These are phyloP conservation scores for Termitomyces sp. DNA, from an alignment of 768 basidiomycete genomes.

Conservation along the genomic window DNA sequence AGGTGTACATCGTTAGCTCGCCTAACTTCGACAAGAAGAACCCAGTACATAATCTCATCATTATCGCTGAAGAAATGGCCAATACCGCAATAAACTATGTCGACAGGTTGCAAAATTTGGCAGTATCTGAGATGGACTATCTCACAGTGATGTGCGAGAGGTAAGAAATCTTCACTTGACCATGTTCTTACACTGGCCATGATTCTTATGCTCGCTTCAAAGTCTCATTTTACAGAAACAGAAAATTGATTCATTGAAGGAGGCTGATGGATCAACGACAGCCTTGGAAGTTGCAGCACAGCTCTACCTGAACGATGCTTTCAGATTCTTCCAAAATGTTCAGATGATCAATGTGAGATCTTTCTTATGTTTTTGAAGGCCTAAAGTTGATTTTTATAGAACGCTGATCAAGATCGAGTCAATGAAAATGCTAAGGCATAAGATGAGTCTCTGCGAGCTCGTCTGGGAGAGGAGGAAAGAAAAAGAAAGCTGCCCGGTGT, in stretches of 20 bases:
- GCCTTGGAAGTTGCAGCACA: background rate
- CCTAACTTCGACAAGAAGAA: background rate
- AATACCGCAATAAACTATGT: background rate
- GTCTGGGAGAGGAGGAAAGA: no score
- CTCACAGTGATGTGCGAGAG: background rate
- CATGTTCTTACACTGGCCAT: no score
- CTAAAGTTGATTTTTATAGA: background rate
- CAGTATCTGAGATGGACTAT: background rate
- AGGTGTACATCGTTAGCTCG: background rate
- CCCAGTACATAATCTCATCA: background rate
- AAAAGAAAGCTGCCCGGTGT: background rate
- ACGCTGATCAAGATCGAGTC: background rate
- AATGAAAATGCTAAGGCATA: no score
- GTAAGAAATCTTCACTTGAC: background rate
- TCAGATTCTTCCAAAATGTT: background rate
- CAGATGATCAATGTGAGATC: background rate
- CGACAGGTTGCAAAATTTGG: background rate
- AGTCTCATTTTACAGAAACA: background rate
- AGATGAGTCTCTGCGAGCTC: background rate
- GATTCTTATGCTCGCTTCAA: background rate
- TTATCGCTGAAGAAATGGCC: background rate
- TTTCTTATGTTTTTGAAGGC: background rate
- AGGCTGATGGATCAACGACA: background rate
- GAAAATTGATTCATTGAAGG: background rate
- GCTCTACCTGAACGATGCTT: background rate